These are phyloP conservation scores for Alternaria conjuncta DNA, from an alignment of 2,329 filamentous ascomycete genomes.

Conservation along the genomic window DNA sequence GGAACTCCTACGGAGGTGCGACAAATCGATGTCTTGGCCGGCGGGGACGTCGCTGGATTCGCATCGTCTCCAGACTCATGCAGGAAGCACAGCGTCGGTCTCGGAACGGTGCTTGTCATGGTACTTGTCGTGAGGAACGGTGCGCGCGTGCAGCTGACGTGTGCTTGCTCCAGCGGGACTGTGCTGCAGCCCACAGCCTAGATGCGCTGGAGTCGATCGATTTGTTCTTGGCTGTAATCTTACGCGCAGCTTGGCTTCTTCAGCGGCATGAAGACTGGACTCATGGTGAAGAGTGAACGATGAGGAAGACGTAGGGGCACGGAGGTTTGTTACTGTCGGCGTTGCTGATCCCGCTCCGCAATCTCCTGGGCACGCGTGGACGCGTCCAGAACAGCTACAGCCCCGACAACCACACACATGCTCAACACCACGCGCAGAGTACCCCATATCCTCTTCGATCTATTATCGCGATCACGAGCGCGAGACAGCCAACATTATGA, in stretches of 20 bases:
- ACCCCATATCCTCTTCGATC: not conserved
- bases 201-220: not conserved
- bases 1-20: constrained; percentile 39
- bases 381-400: not conserved
- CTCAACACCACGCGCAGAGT: not conserved
- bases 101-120: constrained; percentile 19
- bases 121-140: constrained; percentile 26
- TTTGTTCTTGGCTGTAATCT: not conserved
- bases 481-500: not conserved
- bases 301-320: not conserved
- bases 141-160: constrained; percentile 25
- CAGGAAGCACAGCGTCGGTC: constrained; percentile 11
- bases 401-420: not conserved
- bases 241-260: not conserved
- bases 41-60: constrained; percentile 8
- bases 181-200: not conserved
- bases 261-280: not conserved
- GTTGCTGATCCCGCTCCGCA: not conserved
- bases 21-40: constrained; percentile 32
- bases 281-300: not conserved
- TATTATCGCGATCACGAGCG: not conserved
- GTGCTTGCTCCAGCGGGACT: constrained; percentile 16
- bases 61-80: constrained; percentile 8
- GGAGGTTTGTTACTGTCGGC: not conserved
- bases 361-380: not conserved